Base-by-base conservation (phyloP, 2,329 filamentous ascomycete genomes). In the Exophiala oligosperma region DNA sequence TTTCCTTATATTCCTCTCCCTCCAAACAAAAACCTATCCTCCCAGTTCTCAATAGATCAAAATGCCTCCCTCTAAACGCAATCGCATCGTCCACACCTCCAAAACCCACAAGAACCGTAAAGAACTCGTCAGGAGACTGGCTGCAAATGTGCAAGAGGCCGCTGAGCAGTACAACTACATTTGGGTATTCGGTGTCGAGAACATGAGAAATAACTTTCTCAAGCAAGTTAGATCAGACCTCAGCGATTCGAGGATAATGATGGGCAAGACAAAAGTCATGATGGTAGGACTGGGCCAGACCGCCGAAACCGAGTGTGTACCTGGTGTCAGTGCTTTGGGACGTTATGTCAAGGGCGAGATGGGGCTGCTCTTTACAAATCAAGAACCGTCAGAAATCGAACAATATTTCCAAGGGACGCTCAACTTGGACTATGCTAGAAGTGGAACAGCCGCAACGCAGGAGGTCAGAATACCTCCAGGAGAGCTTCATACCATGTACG, bases 191-290 rank as follows among this genome's bases (percentile, higher is more conserved):
- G 84, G 84, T 70, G 88, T 99, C 67, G 90, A 96, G 73, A 97
- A 97, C 81, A 96, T 96, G 91, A 91, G 94, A 74, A 99, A 99
- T 80, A 95, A 88, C 68, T 92, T 73, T 57, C 72, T 72, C 58
- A 76, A 76, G 63, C 71, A 72, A 3, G 70, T 74, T 38, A 58
- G 66, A 29, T 68, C 72, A 26, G 74, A 72, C 12, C 66, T 73
- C 43, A 71, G 69, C 49, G 70, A 65, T 56, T 69, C 52, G 52
- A 57, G 92, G 68, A 81, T 99, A 73, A 97, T 97, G 85, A 97
- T 97, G 77, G 94, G 93, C 78, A 99, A 97, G 81, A 97, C 93
- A 60, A 97, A 97, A 79, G 92, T 99, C 75, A 97, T 97, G 92
- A 87, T 90, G 69, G 93, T 94, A 77, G 92, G 94, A 57, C 88